These are phyloP conservation scores for Microbotryum intermedium DNA, from an alignment of 1,284 basidiomycete genomes.

Conservation along the genomic window DNA sequence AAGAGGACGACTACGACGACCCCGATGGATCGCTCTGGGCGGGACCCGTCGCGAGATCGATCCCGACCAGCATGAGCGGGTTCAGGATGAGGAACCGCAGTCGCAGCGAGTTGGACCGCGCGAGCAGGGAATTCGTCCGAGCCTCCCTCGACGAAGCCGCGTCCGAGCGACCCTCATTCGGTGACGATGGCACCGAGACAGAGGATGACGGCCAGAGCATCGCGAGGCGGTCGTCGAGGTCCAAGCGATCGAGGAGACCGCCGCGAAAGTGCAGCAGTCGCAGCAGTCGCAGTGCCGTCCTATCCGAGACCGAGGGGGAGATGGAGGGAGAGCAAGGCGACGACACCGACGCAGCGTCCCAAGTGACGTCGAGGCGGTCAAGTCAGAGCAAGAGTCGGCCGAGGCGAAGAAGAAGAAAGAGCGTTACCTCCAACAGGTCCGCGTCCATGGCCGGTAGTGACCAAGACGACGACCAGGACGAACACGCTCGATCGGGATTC, in stretches of 20 bases:
- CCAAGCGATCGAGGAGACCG: not conserved
- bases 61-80: constrained; percentile 31
- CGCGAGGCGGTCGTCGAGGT: constrained; percentile 10
- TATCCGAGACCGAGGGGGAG: not conserved
- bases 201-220: constrained; percentile 10
- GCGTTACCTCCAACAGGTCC: not conserved
- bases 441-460: not conserved
- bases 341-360: not conserved
- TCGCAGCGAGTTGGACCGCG: constrained; percentile 22
- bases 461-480: constrained; percentile 12
- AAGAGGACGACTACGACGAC: constrained; percentile 34
- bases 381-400: not conserved
- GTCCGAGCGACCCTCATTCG: not conserved
- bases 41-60: constrained; percentile 30
- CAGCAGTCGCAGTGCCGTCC: not conserved
- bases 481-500: constrained; percentile 11
- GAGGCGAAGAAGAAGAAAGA: not conserved
- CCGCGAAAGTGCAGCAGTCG: not conserved
- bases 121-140: constrained; percentile 5
- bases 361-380: constrained; percentile 8
- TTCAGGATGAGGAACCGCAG: constrained; percentile 30
- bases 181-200: not conserved
- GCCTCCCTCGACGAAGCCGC: not conserved
- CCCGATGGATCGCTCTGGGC: constrained; percentile 32
- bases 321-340: constrained; percentile 13